Base-by-base conservation (phyloP, 257 asterid species). In the Jaltomata sinuosa region DNA sequence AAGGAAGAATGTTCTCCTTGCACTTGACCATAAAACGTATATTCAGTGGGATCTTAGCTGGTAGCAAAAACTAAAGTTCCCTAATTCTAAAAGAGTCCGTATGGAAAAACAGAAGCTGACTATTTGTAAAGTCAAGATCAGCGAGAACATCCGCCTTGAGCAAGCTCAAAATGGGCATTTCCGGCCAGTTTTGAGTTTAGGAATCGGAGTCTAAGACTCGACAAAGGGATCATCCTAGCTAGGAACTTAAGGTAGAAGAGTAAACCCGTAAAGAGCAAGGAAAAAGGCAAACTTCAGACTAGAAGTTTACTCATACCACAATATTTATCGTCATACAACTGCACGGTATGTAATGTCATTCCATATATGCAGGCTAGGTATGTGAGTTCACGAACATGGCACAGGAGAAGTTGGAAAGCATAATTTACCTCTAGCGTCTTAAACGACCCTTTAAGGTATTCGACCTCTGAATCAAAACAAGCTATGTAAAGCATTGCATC, bases 401-500 rank as follows among this genome's bases (percentile, higher is more conserved):
- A 62, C 36, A 3, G 4, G 71, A 27, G 50, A 34, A 15, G 7
- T 16, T 3, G 32, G 1, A 42, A n/a, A 15, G 31, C 19, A 64
- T 76, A n/a, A 71, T 38, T 84, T 90, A 94, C 99, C 99, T 94
- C 93, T 4, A 95, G 88, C 2, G 97, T 92, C 86, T 90, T 89
- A 38, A 93, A 95, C 45, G 97, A 94, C 87, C 89, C 86, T 81
- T 89, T 92, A 21, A 95, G 97, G 86, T 94, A 91, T 82, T 93
- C 95, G 25, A 90, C 72, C 80, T 95, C 98, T 0, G 92, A 87
- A 83, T 94, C 98, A 53, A 94, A 95, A 83, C 89, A 92, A 84
- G 91, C 88, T 0, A 91, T 83, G 83, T 93, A 95, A 85, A 90
- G 96, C 97, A 95, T 90, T 19, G 99, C 97, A 36, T 95, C 97